A percentile compares a stretch with the other conserved stretches of the same genome.
phyloP scores from a whole-genome alignment of 257 asterid genomes.

The Eustoma russellianum region DNA sequence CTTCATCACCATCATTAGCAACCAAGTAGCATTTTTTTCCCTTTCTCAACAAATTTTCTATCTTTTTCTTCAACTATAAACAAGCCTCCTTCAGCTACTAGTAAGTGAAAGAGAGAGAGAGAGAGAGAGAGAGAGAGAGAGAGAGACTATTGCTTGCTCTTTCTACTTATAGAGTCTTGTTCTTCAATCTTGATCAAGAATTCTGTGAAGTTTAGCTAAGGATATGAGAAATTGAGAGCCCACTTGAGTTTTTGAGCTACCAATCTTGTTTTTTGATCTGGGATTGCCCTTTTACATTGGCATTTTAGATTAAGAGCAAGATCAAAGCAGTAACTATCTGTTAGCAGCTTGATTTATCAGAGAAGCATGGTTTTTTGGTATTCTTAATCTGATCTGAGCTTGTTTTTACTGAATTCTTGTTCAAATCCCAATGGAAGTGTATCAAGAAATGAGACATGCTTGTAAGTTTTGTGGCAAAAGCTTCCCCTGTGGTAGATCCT shows the following conservation, averaged over 20 bases:
- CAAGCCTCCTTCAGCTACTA: slow-evolving; percentile 10
- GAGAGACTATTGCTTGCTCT: background rate
- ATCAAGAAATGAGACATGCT: slow-evolving; percentile 33
- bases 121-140: slow-evolving; percentile 2
- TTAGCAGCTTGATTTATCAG: too few relatives aligned
- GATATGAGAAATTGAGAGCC: slow-evolving; percentile 5
- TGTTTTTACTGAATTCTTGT: slow-evolving; percentile 2
- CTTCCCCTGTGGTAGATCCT: slow-evolving; percentile 54
- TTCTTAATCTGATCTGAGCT: slow-evolving; percentile 10
- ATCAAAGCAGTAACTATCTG: slow-evolving; percentile 18
- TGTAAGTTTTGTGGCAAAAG: slow-evolving; percentile 69
- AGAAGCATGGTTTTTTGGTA: background rate
- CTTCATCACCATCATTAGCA: slow-evolving; percentile 30
- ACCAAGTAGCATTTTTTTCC: slow-evolving; percentile 5
- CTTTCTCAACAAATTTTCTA: slow-evolving; percentile 11
- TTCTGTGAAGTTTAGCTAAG: too few relatives aligned
- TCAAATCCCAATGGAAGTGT: slow-evolving; percentile 23
- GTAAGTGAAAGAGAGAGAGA: background rate
- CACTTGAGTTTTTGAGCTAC: slow-evolving; percentile 12
- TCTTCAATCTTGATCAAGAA: slow-evolving; percentile 7
- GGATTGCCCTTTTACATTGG: slow-evolving; percentile 6
- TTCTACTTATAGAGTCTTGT: too few relatives aligned
- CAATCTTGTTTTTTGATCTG: slow-evolving; percentile 11
- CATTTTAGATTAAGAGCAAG: slow-evolving; percentile 4
- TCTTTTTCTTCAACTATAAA: slow-evolving; percentile 18